These are phyloP conservation scores for Kluyveromyces aestuarii DNA, from an alignment of 805 yeast genomes.

Conservation along the genomic window DNA sequence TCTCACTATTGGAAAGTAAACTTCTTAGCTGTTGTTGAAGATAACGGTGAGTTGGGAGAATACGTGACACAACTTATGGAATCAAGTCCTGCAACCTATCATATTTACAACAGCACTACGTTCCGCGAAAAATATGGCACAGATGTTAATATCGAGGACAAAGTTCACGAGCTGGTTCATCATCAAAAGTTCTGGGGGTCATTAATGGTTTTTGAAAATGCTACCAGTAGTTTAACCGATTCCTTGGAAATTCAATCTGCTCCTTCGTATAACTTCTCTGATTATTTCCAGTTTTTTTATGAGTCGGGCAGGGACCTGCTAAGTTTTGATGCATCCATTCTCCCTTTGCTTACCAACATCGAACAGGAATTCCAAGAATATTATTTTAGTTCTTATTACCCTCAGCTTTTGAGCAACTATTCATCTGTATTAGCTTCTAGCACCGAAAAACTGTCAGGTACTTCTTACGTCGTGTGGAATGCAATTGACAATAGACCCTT, in stretches of 20 bases:
- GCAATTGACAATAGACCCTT: conserved; percentile 43
- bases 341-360: conserved; percentile 34
- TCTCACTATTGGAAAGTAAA: conserved; percentile 18
- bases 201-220: conserved; percentile 41
- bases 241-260: conserved; percentile 17
- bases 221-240: conserved; percentile 28
- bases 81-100: conserved; percentile 23
- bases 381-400: conserved; percentile 13
- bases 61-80: conserved; percentile 11
- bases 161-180: conserved; percentile 38
- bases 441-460: conserved; percentile 4
- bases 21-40: conserved; percentile 29
- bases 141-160: conserved; percentile 23
- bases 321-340: conserved; percentile 37
- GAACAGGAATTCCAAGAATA: conserved; percentile 15
- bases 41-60: conserved; percentile 15
- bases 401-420: conserved; percentile 23
- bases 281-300: conserved; percentile 34
- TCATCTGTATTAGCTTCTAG: conserved; percentile 11
- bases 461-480: conserved; percentile 29
- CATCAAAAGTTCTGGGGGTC: conserved; percentile 58
- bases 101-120: conserved; percentile 17
- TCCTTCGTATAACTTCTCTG: conserved; percentile 13
- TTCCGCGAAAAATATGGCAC: conserved; percentile 16
- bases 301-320: conserved; percentile 59